Percentiles rank a stretch among this genome's conserved stretches.
Conservation (phyloP, 1,284 basidiomycete species). For the Austropuccinia psidii region DNA sequence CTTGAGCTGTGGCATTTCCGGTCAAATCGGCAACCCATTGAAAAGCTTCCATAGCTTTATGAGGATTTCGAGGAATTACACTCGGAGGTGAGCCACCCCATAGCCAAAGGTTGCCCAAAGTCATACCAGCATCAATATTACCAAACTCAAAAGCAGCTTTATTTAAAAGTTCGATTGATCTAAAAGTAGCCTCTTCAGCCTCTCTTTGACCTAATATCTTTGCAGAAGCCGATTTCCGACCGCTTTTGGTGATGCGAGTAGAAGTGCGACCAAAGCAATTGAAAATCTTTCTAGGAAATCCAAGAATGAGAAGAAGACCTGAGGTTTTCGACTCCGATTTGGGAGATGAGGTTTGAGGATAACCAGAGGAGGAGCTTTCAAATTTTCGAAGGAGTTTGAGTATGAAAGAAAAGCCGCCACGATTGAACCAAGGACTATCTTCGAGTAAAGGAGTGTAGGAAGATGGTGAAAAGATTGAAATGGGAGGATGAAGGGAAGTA, state of each 20-base stretch:
- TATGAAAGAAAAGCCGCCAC: constrained; percentile 26
- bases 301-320: constrained; percentile 9
- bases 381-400: constrained; percentile 18
- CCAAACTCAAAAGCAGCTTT: constrained; percentile 66
- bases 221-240: constrained; percentile 11
- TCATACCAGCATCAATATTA: constrained; percentile 64
- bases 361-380: not conserved
- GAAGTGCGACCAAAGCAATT: constrained; percentile 31
- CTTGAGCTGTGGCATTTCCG: constrained; percentile 74
- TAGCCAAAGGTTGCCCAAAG: constrained; percentile 63
- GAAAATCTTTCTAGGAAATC: constrained; percentile 14
- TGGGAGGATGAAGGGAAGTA: constrained; percentile 15
- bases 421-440: constrained; percentile 25
- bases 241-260: constrained; percentile 26
- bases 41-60: constrained; percentile 58
- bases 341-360: not conserved
- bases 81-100: constrained; percentile 39
- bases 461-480: constrained; percentile 23
- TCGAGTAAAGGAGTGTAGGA: constrained; percentile 29
- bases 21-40: constrained; percentile 58
- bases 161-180: constrained; percentile 62
- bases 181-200: constrained; percentile 38
- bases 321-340: constrained; percentile 17
- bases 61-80: constrained; percentile 50
- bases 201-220: constrained; percentile 31